Percentiles rank a stretch among this genome's conserved stretches.
phyloP scores from a whole-genome alignment of 1,284 basidiomycete genomes.

The Rhodotorula glutinis region DNA sequence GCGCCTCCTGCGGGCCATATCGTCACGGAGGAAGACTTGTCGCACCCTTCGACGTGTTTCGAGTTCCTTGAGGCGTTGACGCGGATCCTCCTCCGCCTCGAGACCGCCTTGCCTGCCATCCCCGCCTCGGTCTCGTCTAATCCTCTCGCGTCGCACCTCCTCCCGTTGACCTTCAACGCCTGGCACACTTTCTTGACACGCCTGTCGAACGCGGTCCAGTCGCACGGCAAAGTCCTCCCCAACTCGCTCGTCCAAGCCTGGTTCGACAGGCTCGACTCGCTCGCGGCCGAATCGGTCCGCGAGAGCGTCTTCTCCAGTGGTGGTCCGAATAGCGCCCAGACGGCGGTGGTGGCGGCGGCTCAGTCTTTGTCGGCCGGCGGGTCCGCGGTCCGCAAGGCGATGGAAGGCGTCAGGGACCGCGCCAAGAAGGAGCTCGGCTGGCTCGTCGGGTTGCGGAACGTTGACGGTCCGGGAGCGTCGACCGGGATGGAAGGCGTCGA shows the following conservation, averaged over 20 bases:
- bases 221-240: conserved; percentile 35
- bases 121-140: conserved; percentile 2
- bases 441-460: conserved; percentile 31
- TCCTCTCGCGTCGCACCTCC: conserved; percentile 26
- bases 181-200: conserved; percentile 41
- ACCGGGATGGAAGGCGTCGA: conserved; percentile 18
- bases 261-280: conserved; percentile 39
- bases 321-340: no score
- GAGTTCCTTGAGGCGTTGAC: conserved; percentile 36
- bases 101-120: conserved; percentile 20
- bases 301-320: not conserved
- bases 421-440: conserved; percentile 41
- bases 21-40: conserved; percentile 24
- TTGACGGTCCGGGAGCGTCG: not conserved
- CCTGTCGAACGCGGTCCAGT: conserved; percentile 35
- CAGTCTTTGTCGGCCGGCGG: not conserved
- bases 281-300: conserved; percentile 10
- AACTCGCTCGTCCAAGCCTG: conserved; percentile 30
- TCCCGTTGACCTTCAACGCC: conserved; percentile 39
- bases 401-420: conserved; percentile 40
- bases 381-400: conserved; percentile 29
- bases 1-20: not conserved
- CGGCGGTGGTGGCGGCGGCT: not conserved
- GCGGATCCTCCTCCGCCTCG: conserved; percentile 20
- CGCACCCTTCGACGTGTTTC: conserved; percentile 42